Evolutionary conservation across 495 filamentous ascomycete species (phyloP), one percentile per base, ranked within the genome.

Genomic region (Polyplosphaeria fusca): DNA sequence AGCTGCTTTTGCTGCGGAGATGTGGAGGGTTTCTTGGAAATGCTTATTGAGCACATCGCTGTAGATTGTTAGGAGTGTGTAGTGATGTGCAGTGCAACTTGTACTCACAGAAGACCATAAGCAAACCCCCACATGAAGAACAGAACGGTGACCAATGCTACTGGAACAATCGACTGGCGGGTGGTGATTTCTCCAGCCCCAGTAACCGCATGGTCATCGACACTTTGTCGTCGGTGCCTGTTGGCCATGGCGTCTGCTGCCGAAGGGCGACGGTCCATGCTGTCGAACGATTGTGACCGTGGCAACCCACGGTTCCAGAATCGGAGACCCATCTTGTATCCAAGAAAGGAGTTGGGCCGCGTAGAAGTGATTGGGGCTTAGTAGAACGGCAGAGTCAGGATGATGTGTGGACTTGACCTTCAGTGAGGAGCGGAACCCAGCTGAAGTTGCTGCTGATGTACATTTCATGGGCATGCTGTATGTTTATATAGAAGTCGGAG

Each of bases 1-100:
- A 19, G 69, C 68, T 13, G 73, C 64, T 54, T 69, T 61, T 19
- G 67, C 68, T 19, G 68, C 62, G 11, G 67, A 72, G 65, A 80
- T 79, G 51, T 74, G 60, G 14, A 80, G 66, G 2, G 71, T 69
- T 0, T 62, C 68, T 38, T 81, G 79, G 63, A 83, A 82, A 52
- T 78, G 74, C 14, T 72, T 71, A 64, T 80, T 83, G 32, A 82
- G 56, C n/a, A 77, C 74, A 60, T 80, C 77, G 18, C 7, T n/a
- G 30, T 35, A 35, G 30, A 14, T 14, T 14, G 30, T 35, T 7
- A 35, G 30, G n/a, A n/a, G n/a, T n/a, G n/a, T n/a, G n/a, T n/a
- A n/a, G n/a, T n/a, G n/a, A n/a, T 18, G 79, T 77, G 58, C 73
- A 67, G 16, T 76, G 14, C 30, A 35, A 35, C 30, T 14, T 7